Evolutionary conservation across 306 rosid genomes (phyloP).

Genomic region (Pyrus bretschneideri): DNA sequence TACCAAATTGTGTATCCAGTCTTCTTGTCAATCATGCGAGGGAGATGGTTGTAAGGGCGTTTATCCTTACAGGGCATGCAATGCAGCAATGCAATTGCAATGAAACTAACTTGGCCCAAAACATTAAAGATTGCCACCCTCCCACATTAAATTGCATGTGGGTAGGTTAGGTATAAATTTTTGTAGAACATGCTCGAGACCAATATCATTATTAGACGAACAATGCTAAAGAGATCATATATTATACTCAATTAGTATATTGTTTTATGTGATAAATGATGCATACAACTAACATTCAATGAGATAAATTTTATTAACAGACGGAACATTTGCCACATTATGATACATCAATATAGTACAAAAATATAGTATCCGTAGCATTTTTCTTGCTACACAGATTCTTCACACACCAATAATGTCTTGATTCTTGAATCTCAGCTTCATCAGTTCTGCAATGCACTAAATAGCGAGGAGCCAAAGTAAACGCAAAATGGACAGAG

Average conservation of each 20-base stretch:
- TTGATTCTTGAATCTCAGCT: not conserved
- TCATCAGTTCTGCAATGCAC: not conserved
- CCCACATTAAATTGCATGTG: not conserved
- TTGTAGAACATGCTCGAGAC: not conserved
- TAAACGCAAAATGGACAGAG: too few species aligned
- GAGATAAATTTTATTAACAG: too few species aligned
- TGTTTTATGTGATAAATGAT: too few species aligned
- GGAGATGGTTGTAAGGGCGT: not conserved
- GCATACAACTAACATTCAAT: too few species aligned
- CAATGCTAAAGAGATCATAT: too few species aligned
- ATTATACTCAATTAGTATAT: too few species aligned
- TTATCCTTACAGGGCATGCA: not conserved
- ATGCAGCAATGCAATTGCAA: not conserved
- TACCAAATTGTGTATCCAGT: not conserved
- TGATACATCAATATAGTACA: too few species aligned
- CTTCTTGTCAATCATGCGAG: not conserved
- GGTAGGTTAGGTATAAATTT: not conserved
- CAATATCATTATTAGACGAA: not conserved
- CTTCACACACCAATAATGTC: not conserved
- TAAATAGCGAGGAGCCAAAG: not conserved
- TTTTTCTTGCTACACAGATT: not conserved
- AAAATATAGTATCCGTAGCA: too few species aligned
- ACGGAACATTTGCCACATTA: too few species aligned
- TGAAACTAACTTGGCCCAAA: not conserved
- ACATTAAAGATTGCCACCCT: constrained; percentile 3